These are phyloP conservation scores for Neonectria sp. DNA, from an alignment of 2,329 filamentous ascomycete species.

Conservation along the genomic window DNA sequence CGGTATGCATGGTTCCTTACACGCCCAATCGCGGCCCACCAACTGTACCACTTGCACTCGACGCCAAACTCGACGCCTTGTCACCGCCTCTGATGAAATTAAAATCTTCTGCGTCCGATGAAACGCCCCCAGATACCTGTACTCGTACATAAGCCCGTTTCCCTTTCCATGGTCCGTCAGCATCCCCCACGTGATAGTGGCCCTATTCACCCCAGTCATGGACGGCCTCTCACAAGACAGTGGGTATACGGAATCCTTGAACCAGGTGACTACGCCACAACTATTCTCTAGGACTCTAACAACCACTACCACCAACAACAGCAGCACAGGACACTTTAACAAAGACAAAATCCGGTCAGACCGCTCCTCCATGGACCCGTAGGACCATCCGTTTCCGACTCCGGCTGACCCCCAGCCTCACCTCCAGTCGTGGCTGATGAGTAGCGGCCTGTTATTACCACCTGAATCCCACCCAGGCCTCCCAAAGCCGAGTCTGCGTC, in stretches of 20 bases:
- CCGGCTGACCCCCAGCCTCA: constrained; percentile 10
- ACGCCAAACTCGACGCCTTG: constrained; percentile 16
- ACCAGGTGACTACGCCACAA: constrained; percentile 15
- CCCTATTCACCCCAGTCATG: not conserved
- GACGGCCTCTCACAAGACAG: constrained; percentile 1
- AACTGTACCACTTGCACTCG: constrained; percentile 21
- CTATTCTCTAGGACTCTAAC: constrained; percentile 13
- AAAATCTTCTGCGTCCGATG: constrained; percentile 8
- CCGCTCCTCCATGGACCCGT: constrained; percentile 21
- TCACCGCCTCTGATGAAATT: constrained; percentile 13
- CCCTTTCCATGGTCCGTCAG: not conserved
- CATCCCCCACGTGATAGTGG: constrained; percentile 6
- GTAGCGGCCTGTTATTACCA: not conserved
- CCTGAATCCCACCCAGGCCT: not conserved
- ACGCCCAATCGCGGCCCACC: constrained; percentile 14
- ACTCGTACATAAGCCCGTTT: not conserved
- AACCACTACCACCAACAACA: constrained; percentile 9
- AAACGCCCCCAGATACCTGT: not conserved
- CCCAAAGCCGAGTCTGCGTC: not conserved
- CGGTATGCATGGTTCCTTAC: constrained; percentile 22
- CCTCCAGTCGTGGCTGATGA: constrained; percentile 1
- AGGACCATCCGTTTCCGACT: constrained; percentile 16
- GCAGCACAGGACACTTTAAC: constrained; percentile 5
- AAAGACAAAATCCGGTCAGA: constrained; percentile 11
- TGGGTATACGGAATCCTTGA: not conserved